Evolutionary conservation across 139 green algal species (phyloP).

Genomic region (Closterium sp.): DNA sequence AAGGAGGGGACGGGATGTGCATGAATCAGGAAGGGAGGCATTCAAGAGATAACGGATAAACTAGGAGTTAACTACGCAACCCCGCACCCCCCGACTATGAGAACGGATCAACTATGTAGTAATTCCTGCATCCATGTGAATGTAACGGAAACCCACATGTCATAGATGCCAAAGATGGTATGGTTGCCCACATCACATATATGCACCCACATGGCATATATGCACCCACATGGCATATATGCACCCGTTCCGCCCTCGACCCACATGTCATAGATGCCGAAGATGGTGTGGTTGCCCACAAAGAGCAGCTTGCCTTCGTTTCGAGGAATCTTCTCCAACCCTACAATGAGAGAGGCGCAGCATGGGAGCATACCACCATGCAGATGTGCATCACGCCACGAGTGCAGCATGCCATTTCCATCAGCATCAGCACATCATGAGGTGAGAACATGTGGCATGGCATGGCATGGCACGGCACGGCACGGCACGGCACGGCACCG

Average conservation of each 20-base stretch:
- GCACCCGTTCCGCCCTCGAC: too few species aligned
- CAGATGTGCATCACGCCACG: too few species aligned
- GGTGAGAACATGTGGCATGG: neutral
- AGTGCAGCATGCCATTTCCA: too few species aligned
- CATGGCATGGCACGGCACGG: neutral
- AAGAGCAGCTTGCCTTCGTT: constrained; percentile 42
- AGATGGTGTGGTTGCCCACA: constrained; percentile 51
- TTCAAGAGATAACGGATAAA: too few species aligned
- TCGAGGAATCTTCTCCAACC: constrained; percentile 36
- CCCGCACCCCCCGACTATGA: too few species aligned
- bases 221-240: neutral
- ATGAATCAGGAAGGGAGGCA: too few species aligned
- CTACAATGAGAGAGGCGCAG: constrained; percentile 12
- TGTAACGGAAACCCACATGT: constrained; percentile 39
- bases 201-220: neutral
- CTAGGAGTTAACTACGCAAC: too few species aligned
- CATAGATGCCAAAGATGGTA: constrained; percentile 49
- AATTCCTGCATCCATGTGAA: too few species aligned
- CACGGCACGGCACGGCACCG: neutral
- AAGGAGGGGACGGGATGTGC: too few species aligned
- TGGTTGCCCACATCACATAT: constrained; percentile 32
- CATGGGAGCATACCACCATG: too few species aligned
- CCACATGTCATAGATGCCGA: constrained; percentile 51
- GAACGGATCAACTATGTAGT: too few species aligned
- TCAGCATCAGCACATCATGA: too few species aligned